Conservation (phyloP, 768 basidiomycete genomes). For the Pleurotus giganteus region DNA sequence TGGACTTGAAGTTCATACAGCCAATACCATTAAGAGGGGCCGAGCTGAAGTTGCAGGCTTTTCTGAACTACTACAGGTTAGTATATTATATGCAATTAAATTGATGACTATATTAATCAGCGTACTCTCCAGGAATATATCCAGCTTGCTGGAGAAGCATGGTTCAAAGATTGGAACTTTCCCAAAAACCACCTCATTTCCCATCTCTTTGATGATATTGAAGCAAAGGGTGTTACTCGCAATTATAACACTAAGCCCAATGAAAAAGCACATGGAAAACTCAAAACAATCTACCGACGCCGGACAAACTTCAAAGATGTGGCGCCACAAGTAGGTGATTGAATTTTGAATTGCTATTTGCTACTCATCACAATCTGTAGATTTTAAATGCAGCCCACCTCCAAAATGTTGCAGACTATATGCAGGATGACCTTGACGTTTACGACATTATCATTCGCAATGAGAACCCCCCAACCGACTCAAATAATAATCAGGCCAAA, state of each 20-base stretch:
- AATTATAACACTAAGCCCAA: conserved; percentile 32
- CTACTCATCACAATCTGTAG: conserved; percentile 9
- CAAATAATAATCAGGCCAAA: neutral
- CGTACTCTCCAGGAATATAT: conserved; percentile 4
- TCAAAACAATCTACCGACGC: conserved; percentile 23
- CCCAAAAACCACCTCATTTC: conserved; percentile 31
- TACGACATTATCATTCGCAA: neutral
- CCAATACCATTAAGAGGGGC: conserved; percentile 21
- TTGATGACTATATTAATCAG: neutral
- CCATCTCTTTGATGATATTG: conserved; percentile 31
- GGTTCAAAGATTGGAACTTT: conserved; percentile 30
- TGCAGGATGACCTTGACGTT: conserved; percentile 10
- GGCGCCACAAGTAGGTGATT: conserved; percentile 25
- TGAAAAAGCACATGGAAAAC: conserved; percentile 26
- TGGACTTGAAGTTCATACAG: conserved; percentile 29
- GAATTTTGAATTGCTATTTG: neutral
- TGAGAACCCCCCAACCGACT: neutral
- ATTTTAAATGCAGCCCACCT: conserved; percentile 18
- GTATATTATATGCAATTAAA: neutral
- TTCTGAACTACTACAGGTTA: conserved; percentile 20
- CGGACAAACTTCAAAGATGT: conserved; percentile 33
- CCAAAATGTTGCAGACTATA: conserved; percentile 8
- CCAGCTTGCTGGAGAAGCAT: conserved; percentile 2
- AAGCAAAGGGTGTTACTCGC: conserved; percentile 23
- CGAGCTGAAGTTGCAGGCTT: conserved; percentile 16